These are phyloP conservation scores for Barbatosphaeria neglecta DNA, from an alignment of 495 filamentous ascomycete genomes.

Conservation along the genomic window DNA sequence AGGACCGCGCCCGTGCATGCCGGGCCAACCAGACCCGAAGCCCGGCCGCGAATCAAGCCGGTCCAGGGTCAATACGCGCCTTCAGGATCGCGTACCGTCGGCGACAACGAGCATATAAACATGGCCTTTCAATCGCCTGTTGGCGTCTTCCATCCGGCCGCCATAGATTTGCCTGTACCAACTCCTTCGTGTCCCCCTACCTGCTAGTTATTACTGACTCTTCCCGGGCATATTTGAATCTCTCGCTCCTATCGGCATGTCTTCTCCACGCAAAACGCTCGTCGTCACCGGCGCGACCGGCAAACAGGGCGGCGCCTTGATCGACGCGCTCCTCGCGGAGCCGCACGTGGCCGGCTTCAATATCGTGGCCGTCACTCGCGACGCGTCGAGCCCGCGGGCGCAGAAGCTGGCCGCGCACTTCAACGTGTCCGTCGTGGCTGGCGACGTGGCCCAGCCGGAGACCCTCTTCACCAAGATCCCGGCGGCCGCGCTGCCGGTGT, in stretches of 20 bases:
- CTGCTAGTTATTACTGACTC: too few species aligned
- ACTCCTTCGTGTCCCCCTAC: too few species aligned
- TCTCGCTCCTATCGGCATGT: not conserved
- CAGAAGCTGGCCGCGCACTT: constrained; percentile 29
- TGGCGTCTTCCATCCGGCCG: too few species aligned
- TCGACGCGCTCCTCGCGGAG: constrained; percentile 22
- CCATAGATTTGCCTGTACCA: too few species aligned
- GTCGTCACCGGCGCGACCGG: constrained; percentile 55
- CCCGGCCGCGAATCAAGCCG: too few species aligned
- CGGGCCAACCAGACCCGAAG: too few species aligned
- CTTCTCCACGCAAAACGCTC: constrained; percentile 16
- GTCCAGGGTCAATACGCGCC: too few species aligned
- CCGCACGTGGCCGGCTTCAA: constrained; percentile 3
- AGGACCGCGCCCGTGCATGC: too few species aligned
- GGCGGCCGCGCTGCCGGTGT: constrained; percentile 20
- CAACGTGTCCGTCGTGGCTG: constrained; percentile 36
- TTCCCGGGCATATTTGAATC: not conserved
- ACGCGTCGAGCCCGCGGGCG: constrained; percentile 35
- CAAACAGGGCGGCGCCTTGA: constrained; percentile 51
- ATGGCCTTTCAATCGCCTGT: too few species aligned
- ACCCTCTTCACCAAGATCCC: constrained; percentile 36
- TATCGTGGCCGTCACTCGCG: constrained; percentile 44
- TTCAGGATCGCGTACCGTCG: too few species aligned
- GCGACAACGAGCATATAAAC: too few species aligned
- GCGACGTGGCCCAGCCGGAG: constrained; percentile 36